Percentiles rank a stretch among this genome's conserved stretches.
These are phyloP conservation scores for Cadophora luteo-olivacea DNA, from an alignment of 2,329 filamentous ascomycete genomes.

Conservation along the genomic window DNA sequence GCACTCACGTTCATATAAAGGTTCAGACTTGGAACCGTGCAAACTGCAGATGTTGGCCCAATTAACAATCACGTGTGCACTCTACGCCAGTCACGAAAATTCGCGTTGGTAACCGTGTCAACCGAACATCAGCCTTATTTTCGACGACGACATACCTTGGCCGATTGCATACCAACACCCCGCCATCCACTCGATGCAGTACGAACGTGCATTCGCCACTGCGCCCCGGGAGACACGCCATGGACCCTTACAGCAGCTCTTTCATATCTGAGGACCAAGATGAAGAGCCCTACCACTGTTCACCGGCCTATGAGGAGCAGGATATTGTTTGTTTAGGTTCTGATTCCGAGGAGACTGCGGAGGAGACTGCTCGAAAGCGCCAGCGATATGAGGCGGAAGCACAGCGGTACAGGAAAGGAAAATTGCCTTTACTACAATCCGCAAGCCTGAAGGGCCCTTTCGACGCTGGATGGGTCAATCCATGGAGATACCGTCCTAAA, in stretches of 20 bases:
- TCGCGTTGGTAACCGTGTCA: constrained; percentile 15
- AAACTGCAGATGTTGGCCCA: not conserved
- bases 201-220: not conserved
- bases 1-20: too few species aligned
- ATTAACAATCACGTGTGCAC: constrained; percentile 15
- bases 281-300: constrained; percentile 55
- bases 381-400: constrained; percentile 66
- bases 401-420: constrained; percentile 62
- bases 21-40: too few species aligned
- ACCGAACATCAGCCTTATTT: constrained; percentile 3
- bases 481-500: constrained; percentile 51
- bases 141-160: not conserved
- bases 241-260: constrained; percentile 19
- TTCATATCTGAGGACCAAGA: constrained; percentile 22
- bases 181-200: constrained; percentile 15
- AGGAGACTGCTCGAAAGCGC: constrained; percentile 55
- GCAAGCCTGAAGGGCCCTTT: constrained; percentile 69
- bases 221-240: not conserved
- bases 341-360: constrained; percentile 61
- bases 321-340: constrained; percentile 63
- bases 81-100: constrained; percentile 16
- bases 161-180: constrained; percentile 6
- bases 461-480: constrained; percentile 57
- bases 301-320: constrained; percentile 49
- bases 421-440: constrained; percentile 62